phyloP scores from a whole-genome alignment of 2,329 filamentous ascomycete species.

The Venturia pyrina region DNA sequence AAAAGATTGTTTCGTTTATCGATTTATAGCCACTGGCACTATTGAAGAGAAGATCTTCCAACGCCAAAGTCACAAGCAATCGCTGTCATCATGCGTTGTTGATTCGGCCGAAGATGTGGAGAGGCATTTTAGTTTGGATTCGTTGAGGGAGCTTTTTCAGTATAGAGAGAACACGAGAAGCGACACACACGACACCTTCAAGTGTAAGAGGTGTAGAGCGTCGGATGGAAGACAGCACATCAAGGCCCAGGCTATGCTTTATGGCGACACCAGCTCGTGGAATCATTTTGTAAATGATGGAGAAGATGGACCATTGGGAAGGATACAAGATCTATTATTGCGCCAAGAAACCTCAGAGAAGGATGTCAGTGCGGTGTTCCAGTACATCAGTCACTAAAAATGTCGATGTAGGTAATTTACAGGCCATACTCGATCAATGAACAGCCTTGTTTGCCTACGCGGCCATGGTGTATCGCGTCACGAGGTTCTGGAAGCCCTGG shows the following conservation, averaged over 20 bases:
- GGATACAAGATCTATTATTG: conserved; percentile 84
- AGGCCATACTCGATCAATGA: background rate
- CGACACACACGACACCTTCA: conserved; percentile 97
- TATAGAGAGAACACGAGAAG: conserved; percentile 76
- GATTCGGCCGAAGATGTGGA: conserved; percentile 96
- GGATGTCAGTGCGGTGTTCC: conserved; percentile 89
- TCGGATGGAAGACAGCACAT: conserved; percentile 71
- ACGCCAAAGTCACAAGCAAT: conserved; percentile 95
- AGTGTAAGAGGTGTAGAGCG: conserved; percentile 87
- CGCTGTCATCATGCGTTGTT: conserved; percentile 88
- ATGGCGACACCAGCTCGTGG: conserved; percentile 98
- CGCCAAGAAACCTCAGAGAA: conserved; percentile 71
- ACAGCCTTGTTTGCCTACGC: background rate
- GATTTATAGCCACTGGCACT: conserved; percentile 96
- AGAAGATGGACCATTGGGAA: conserved; percentile 54
- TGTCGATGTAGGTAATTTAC: background rate
- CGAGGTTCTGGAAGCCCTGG: background rate
- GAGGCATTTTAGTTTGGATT: conserved; percentile 88
- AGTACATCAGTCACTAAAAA: conserved; percentile 83
- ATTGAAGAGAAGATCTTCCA: conserved; percentile 99
- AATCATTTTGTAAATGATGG: conserved; percentile 87
- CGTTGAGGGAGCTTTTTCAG: conserved; percentile 85
- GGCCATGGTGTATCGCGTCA: background rate
- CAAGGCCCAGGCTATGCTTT: conserved; percentile 90
- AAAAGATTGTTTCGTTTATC: conserved; percentile 98